Base-by-base conservation (phyloP, 169 alveolate genomes). In the Plasmodium gallinaceum region DNA sequence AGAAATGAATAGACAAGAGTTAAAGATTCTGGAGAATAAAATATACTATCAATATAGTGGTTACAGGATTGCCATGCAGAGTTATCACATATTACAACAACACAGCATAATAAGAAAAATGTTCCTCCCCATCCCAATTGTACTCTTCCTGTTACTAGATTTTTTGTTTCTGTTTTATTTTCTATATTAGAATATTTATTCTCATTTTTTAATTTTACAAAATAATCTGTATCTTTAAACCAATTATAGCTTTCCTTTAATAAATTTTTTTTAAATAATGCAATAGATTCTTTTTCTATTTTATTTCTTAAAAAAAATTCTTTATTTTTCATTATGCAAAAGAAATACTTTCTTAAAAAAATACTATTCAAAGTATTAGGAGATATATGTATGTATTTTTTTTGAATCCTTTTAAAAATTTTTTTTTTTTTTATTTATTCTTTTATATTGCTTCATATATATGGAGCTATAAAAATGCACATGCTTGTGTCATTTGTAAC, bases 51-150 rank as follows among this genome's bases (percentile, higher is more conserved):
- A 9, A 66, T 68, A 46, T 80, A 80, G 54, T 80, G 83, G 51
- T 80, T 80, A 61, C 90, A 80, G 37, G 90, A 80, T 54, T 80
- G 90, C 90, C 90, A 80, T 51, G 83, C 90, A 39, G 90, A 80
- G 46, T 80, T 80, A 32, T 80, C 90, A 68, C 90, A 80, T 16
- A 80, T 80, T 6, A 80, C 90, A 7, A 80, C 90, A 16, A 80
- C 90, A 68, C 90, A 80, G n/a, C 90, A 80, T 43, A 80, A 46
- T 60, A 80, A 70, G 58, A 80, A 80, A 57, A 80, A 80, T 2
- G 90, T 80, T 45, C 90, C 90, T 7, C 90, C 90, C 90, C 90
- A 80, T 42, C 90, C 90, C 22, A 80, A 26, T 14, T 80, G 90
- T 46, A 80, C 78, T 12, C 90, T 42, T 5, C 90, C 90, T 9